A percentile compares a stretch with the other conserved stretches of the same genome.
phyloP scores from a whole-genome alignment of 441 rosid genomes.

The Omphalea diandra region DNA sequence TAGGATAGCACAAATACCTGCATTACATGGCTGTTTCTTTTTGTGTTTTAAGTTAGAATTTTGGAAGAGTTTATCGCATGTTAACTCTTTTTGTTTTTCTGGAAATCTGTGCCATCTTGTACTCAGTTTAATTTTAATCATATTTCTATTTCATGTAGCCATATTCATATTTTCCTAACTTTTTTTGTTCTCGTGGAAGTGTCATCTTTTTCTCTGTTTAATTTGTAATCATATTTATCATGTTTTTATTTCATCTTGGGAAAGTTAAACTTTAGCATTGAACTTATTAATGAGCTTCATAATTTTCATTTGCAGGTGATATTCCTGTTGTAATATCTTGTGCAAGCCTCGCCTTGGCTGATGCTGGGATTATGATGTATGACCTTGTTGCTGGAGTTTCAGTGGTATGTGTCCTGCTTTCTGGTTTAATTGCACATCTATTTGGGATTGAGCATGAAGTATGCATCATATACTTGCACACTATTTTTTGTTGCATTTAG shows the following conservation, averaged over 20 bases:
- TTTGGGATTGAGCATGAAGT: conserved; percentile 7
- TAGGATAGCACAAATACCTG: not conserved
- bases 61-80: no score
- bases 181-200: no score
- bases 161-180: no score
- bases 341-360: conserved; percentile 95
- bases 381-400: conserved; percentile 94
- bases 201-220: not conserved
- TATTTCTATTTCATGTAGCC: no score
- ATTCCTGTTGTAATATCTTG: conserved; percentile 84
- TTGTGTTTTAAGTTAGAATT: no score
- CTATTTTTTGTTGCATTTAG: not conserved
- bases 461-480: not conserved
- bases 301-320: conserved; percentile 59
- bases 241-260: not conserved
- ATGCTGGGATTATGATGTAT: conserved; percentile 94
- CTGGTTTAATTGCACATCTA: not conserved
- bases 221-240: no score
- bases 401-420: conserved; percentile 54
- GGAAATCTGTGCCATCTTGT: no score
- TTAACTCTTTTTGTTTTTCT: no score
- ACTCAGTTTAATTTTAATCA: no score
- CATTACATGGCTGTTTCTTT: not conserved
- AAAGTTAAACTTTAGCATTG: conserved; percentile 1
- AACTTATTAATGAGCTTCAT: conserved; percentile 15